These are phyloP conservation scores for Phytophthora pini DNA, from an alignment of 352 stramenopile species.

Conservation along the genomic window DNA sequence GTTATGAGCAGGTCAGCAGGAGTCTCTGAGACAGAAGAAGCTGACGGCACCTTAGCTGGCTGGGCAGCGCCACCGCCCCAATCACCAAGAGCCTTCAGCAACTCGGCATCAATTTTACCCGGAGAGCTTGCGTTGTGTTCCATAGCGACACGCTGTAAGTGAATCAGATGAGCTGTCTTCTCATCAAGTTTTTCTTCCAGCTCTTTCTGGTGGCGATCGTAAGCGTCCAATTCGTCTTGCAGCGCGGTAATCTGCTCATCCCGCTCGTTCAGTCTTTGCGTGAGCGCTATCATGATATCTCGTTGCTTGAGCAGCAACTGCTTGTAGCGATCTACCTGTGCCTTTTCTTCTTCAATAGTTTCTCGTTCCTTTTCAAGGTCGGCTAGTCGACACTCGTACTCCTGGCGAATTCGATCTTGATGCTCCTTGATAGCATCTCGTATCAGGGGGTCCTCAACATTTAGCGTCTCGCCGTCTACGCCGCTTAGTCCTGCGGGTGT, in stretches of 20 bases:
- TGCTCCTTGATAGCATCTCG: slow-evolving; percentile 89
- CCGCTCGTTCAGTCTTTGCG: slow-evolving; percentile 94
- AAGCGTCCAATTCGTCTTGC: slow-evolving; percentile 95
- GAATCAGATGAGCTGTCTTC: slow-evolving; percentile 94
- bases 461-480: slow-evolving; percentile 43
- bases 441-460: slow-evolving; percentile 82
- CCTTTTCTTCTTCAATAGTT: slow-evolving; percentile 95
- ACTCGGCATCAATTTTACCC: slow-evolving; percentile 61
- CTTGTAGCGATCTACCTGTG: slow-evolving; percentile 96
- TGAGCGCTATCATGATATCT: slow-evolving; percentile 97
- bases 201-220: slow-evolving; percentile 92
- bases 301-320: slow-evolving; percentile 96
- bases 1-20: slow-evolving; percentile 59
- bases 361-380: slow-evolving; percentile 95
- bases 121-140: slow-evolving; percentile 83
- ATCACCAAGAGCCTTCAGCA: slow-evolving; percentile 73
- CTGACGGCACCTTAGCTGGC: slow-evolving; percentile 4
- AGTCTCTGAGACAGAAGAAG: slow-evolving; percentile 8
- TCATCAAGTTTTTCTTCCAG: slow-evolving; percentile 95
- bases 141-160: slow-evolving; percentile 92
- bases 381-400: slow-evolving; percentile 92
- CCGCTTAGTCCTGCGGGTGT: slow-evolving; percentile 14
- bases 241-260: slow-evolving; percentile 96
- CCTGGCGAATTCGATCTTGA: slow-evolving; percentile 89
- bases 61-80: slow-evolving; percentile 42